Percentiles rank a stretch among this genome's conserved stretches.
These are phyloP conservation scores for Sporothrix variecibatus DNA, from an alignment of 2,329 filamentous ascomycete genomes.

Conservation along the genomic window DNA sequence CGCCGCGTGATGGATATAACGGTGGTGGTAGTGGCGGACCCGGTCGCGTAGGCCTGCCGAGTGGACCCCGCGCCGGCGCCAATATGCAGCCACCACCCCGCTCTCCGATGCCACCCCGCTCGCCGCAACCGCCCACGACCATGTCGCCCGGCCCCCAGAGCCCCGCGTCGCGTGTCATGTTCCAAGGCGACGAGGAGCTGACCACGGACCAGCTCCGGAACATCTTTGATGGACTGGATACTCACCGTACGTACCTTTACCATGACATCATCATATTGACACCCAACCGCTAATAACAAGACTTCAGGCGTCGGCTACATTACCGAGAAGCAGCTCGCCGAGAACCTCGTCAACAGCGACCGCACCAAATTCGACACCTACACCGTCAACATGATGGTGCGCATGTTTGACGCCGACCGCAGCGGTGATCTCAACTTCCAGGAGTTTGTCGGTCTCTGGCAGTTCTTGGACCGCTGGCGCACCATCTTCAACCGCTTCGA, in stretches of 20 bases:
- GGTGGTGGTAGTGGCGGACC: conserved; percentile 28
- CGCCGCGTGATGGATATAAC: conserved; percentile 20
- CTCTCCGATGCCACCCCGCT: conserved; percentile 25
- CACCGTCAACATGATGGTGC: conserved; percentile 98
- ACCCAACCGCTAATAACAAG: neutral
- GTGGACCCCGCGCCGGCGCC: conserved; percentile 23
- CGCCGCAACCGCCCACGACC: conserved; percentile 14
- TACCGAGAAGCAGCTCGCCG: conserved; percentile 81
- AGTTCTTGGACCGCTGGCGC: conserved; percentile 92
- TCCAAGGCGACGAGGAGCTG: conserved; percentile 58
- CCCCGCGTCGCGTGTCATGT: conserved; percentile 23
- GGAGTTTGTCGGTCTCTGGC: conserved; percentile 96
- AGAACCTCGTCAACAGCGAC: conserved; percentile 93
- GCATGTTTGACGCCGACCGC: conserved; percentile 96
- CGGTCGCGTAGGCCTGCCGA: conserved; percentile 30
- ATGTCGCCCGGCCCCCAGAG: conserved; percentile 6
- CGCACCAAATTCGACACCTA: conserved; percentile 90
- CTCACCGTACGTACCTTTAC: conserved; percentile 54
- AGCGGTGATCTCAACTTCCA: conserved; percentile 89
- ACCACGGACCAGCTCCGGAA: conserved; percentile 63
- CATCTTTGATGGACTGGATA: conserved; percentile 89
- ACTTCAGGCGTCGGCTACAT: conserved; percentile 62
- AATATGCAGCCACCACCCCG: conserved; percentile 24
- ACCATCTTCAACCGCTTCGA: conserved; percentile 95
- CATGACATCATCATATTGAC: neutral